phyloP scores from a whole-genome alignment of 2,329 filamentous ascomycete genomes.

The Penicillium paneum region DNA sequence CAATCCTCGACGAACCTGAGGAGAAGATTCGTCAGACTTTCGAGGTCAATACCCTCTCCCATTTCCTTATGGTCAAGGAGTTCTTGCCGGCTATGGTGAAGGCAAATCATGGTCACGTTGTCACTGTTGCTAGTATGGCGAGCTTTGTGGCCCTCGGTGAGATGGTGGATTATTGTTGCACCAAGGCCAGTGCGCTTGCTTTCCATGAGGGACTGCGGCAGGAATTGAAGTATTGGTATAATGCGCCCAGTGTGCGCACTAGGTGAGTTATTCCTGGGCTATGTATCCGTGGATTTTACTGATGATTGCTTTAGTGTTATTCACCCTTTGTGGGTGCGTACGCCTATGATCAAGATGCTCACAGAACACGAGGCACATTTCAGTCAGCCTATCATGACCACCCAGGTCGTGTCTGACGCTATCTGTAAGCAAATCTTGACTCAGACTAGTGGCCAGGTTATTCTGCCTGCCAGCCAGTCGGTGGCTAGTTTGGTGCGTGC shows the following conservation, averaged over 20 bases:
- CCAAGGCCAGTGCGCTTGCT: slow-evolving; percentile 52
- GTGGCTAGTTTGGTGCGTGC: slow-evolving; percentile 28
- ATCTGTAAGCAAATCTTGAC: slow-evolving; percentile 52
- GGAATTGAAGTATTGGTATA: slow-evolving; percentile 38
- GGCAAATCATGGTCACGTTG: slow-evolving; percentile 54
- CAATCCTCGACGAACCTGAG: slow-evolving; percentile 48
- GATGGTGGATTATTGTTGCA: slow-evolving; percentile 53
- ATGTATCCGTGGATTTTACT: background rate
- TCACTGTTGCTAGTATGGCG: slow-evolving; percentile 55
- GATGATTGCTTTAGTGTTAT: slow-evolving; percentile 23
- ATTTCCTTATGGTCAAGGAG: slow-evolving; percentile 51
- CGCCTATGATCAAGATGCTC: slow-evolving; percentile 45
- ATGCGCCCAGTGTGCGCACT: slow-evolving; percentile 39
- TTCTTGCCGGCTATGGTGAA: slow-evolving; percentile 53
- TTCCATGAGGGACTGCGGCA: slow-evolving; percentile 52
- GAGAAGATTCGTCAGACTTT: slow-evolving; percentile 48
- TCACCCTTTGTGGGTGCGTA: slow-evolving; percentile 47
- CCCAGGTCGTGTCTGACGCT: slow-evolving; percentile 45
- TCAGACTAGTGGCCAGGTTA: slow-evolving; percentile 49
- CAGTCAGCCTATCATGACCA: slow-evolving; percentile 35
- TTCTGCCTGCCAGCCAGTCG: slow-evolving; percentile 43
- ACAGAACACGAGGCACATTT: slow-evolving; percentile 32
- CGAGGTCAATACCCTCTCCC: slow-evolving; percentile 52
- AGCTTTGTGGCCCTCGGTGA: slow-evolving; percentile 48
- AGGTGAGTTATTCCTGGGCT: slow-evolving; percentile 23